A percentile compares a stretch with the other conserved stretches of the same genome.
phyloP scores from a whole-genome alignment of 495 filamentous ascomycete species.

The Talaromyces proteolyticus region DNA sequence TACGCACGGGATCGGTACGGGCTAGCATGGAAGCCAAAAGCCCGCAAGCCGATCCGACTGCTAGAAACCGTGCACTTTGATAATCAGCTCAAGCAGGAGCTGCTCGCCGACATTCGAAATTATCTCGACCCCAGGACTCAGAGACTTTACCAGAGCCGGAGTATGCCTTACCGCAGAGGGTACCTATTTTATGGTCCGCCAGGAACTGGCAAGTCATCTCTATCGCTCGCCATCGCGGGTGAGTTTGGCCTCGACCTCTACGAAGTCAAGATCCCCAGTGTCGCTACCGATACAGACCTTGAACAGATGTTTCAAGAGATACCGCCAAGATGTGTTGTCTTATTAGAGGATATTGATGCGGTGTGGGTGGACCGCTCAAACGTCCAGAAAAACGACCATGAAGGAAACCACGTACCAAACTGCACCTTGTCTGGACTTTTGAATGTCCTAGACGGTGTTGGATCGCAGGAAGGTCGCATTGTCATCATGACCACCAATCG shows the following conservation, averaged over 20 bases:
- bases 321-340: conserved; percentile 54
- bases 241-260: conserved; percentile 58
- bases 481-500: conserved; percentile 85
- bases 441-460: conserved; percentile 82
- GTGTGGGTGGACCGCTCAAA: conserved; percentile 2
- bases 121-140: conserved; percentile 7
- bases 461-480: conserved; percentile 72
- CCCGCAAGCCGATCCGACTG: conserved; percentile 36
- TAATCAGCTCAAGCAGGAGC: conserved; percentile 58
- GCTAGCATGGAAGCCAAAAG: conserved; percentile 4
- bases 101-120: conserved; percentile 36
- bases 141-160: conserved; percentile 40
- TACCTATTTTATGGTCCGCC: conserved; percentile 62
- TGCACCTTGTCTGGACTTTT: conserved; percentile 55
- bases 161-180: conserved; percentile 57
- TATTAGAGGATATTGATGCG: conserved; percentile 66
- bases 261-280: conserved; percentile 29
- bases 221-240: conserved; percentile 52
- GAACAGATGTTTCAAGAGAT: conserved; percentile 46
- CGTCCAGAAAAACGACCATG: background rate
- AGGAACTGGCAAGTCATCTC: conserved; percentile 59
- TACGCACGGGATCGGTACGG: conserved; percentile 5
- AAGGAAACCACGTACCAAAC: background rate
- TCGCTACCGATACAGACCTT: conserved; percentile 29
- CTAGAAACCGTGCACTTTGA: conserved; percentile 84